Evolutionary conservation across 2,329 filamentous ascomycete genomes (phyloP).

Genomic region (Aspergillus brasiliensis): DNA sequence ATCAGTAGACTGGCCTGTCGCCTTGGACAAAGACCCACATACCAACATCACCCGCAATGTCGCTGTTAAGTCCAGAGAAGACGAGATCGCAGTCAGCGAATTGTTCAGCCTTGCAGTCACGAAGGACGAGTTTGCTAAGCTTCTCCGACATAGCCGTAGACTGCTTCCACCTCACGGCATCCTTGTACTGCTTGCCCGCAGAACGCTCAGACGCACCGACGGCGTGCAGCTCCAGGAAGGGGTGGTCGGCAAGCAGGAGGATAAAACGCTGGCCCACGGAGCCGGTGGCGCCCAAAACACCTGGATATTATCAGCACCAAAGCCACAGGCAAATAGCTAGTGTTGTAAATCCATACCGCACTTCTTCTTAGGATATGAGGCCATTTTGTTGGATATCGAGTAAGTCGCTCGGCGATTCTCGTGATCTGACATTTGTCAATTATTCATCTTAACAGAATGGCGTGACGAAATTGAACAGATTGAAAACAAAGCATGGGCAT

Average conservation of each 20-base stretch:
- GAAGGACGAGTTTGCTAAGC: slow-evolving; percentile 78
- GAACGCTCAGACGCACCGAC: slow-evolving; percentile 88
- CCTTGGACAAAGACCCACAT: slow-evolving; percentile 30
- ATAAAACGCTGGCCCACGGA: slow-evolving; percentile 96
- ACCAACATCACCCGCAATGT: slow-evolving; percentile 92
- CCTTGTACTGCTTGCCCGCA: slow-evolving; percentile 89
- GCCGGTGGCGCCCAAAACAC: slow-evolving; percentile 87
- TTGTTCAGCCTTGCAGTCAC: slow-evolving; percentile 77
- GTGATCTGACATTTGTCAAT: slow-evolving; percentile 10
- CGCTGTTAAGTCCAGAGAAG: slow-evolving; percentile 89
- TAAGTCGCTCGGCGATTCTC: not conserved
- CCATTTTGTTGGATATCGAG: slow-evolving; percentile 27
- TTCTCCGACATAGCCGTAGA: slow-evolving; percentile 74
- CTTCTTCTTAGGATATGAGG: slow-evolving; percentile 41
- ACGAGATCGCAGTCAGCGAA: slow-evolving; percentile 91
- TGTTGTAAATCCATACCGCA: slow-evolving; percentile 35
- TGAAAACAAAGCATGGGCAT: no score
- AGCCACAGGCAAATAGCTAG: not conserved
- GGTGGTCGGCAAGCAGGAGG: slow-evolving; percentile 84
- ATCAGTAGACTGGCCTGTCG: slow-evolving; percentile 1
- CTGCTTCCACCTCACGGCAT: slow-evolving; percentile 96
- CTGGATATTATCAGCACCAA: slow-evolving; percentile 41
- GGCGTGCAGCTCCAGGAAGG: slow-evolving; percentile 81
- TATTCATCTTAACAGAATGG: not conserved
- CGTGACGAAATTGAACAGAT: not conserved